Base-by-base conservation (phyloP, 2,329 filamentous ascomycete species). In the Alternaria postmessia region DNA sequence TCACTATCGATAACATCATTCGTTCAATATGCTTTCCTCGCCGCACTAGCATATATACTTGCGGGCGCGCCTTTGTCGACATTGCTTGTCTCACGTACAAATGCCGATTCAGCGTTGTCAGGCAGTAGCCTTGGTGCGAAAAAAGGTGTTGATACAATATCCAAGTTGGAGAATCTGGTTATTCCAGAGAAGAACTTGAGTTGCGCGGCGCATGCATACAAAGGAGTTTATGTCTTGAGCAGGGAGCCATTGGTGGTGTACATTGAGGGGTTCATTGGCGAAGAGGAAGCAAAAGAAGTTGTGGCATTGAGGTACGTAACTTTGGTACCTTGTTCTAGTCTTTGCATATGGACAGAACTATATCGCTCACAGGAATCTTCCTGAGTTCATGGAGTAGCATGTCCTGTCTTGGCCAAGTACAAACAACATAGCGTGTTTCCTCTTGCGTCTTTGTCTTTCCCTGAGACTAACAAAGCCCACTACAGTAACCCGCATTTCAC, bases 161-260 rank as follows among this genome's bases (percentile, higher is more conserved):
- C 46, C 5, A 79, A 79, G 54, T 62, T 72, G 34, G 71, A 80
- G 32, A 65, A 69, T 12, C 59, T 84, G 32, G 78, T 81, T 5
- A 73, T 81, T 47, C 81, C 81, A 3, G 75, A 78, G 16, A 59
- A 61, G 22, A 69, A 73, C n/a, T 58, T 84, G 28, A 51, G 63
- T 38, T 84, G 82, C 66, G 59, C 65, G 7, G 63, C 69, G 36
- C 79, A 82, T 69, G 60, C 61, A 4, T 81, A 80, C 56, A 69
- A 70, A 36, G 65, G 68, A 2, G 70, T 84, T 2, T 83, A 86
- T 65, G 76, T 89, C 5, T 78, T 88, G 52, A 83, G 81, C 18
- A 76, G 81, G 16, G 81, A 83, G 44, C 87, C 87, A 3, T 72
- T 89, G 61, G 79, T 89, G 7, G 79, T 88, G 16, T 88, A 88